phyloP scores from a whole-genome alignment of 805 yeast species.

The Brettanomyces anomalus region DNA sequence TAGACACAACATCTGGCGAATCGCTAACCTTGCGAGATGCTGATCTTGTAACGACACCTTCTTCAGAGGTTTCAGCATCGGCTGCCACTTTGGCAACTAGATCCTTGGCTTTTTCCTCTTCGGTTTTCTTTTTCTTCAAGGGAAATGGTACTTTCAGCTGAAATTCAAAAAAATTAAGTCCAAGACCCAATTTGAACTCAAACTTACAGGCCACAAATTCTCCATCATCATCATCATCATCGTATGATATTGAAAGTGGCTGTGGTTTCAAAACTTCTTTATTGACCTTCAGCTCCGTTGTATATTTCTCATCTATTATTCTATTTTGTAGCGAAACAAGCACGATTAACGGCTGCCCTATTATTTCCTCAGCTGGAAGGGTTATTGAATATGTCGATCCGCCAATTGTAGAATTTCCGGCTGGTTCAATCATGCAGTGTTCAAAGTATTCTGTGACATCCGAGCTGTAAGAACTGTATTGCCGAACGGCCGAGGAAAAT shows the following conservation, averaged over 20 bases:
- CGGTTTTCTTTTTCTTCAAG: conserved; percentile 3
- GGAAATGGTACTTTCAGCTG: conserved; percentile 22
- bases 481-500: conserved; percentile 26
- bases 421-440: conserved; percentile 25
- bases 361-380: conserved; percentile 35
- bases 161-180: conserved; percentile 36
- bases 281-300: conserved; percentile 31
- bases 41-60: background rate
- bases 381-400: conserved; percentile 33
- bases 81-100: background rate
- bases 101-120: conserved; percentile 4
- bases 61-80: background rate
- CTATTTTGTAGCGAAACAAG: conserved; percentile 34
- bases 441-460: conserved; percentile 18
- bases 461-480: conserved; percentile 10
- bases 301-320: conserved; percentile 29
- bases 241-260: conserved; percentile 31
- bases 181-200: conserved; percentile 38
- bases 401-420: conserved; percentile 21
- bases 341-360: conserved; percentile 34
- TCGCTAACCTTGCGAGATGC: background rate
- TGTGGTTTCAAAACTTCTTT: conserved; percentile 36
- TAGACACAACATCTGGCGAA: background rate
- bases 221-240: conserved; percentile 13
- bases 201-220: conserved; percentile 27